Percentiles rank a stretch among this genome's conserved stretches.
These are phyloP conservation scores for Cystobasidium slooffiae DNA, from an alignment of 1,284 basidiomycete species.

Conservation along the genomic window DNA sequence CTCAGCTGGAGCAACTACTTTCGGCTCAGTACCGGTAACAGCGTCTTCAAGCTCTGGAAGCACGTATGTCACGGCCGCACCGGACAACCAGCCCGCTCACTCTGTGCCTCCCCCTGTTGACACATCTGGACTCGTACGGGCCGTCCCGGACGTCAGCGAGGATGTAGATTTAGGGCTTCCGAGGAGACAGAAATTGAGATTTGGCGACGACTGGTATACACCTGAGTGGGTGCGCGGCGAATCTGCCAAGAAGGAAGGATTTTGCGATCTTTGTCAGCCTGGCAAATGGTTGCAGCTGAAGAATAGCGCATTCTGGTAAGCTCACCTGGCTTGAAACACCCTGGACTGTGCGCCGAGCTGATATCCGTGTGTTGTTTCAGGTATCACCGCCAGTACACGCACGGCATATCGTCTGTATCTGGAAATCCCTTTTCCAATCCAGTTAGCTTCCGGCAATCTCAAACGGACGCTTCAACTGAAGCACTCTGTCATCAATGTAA, in stretches of 20 bases:
- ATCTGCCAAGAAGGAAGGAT: constrained; percentile 45
- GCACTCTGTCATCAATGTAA: constrained; percentile 47
- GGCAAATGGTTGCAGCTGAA: constrained; percentile 50
- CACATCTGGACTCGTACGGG: background rate
- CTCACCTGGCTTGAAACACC: background rate
- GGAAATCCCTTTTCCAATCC: constrained; percentile 46
- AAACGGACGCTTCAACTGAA: constrained; percentile 40
- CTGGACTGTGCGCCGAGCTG: too few relatives aligned
- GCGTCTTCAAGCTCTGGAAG: background rate
- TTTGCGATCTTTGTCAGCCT: constrained; percentile 47
- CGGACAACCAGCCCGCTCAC: background rate
- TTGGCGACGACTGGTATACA: constrained; percentile 50
- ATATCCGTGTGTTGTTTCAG: background rate
- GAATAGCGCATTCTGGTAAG: constrained; percentile 50
- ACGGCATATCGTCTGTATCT: constrained; percentile 47
- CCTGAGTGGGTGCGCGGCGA: constrained; percentile 47
- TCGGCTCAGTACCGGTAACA: background rate
- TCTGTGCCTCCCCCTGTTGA: background rate
- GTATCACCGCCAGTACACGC: constrained; percentile 49
- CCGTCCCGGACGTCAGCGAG: constrained; percentile 3
- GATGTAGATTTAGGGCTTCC: constrained; percentile 19
- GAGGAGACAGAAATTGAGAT: constrained; percentile 45
- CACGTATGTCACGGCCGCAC: background rate
- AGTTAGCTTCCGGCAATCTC: constrained; percentile 25
- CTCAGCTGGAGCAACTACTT: background rate